phyloP scores from a whole-genome alignment of 1,284 basidiomycete species.

The Rhodotorula sp. region DNA sequence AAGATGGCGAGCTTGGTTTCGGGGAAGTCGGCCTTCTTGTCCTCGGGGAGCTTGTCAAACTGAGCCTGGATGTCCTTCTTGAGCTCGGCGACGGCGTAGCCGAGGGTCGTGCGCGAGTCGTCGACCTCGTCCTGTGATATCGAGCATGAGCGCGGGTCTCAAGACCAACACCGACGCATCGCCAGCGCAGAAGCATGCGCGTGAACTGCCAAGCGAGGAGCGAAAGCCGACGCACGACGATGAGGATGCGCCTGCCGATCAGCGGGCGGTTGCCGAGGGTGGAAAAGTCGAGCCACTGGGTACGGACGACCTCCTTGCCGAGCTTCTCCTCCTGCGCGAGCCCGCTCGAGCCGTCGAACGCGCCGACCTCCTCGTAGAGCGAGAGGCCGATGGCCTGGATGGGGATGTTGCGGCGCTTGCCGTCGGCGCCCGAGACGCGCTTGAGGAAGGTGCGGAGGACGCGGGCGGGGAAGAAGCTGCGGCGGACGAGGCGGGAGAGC shows the following conservation, averaged over 20 bases:
- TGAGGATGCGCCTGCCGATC: constrained; percentile 73
- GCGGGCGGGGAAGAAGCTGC: constrained; percentile 90
- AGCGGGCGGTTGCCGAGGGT: constrained; percentile 67
- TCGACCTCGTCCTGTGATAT: constrained; percentile 82
- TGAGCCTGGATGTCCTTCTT: constrained; percentile 80
- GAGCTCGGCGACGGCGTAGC: constrained; percentile 80
- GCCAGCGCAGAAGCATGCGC: background rate
- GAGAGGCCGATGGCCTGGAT: constrained; percentile 89
- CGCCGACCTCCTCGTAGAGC: constrained; percentile 67
- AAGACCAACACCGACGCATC: background rate
- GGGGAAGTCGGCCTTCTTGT: constrained; percentile 36
- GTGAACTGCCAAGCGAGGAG: background rate
- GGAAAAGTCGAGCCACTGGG: constrained; percentile 72
- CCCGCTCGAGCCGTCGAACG: constrained; percentile 21
- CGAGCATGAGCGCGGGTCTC: too few species aligned
- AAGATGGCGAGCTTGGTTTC: constrained; percentile 81
- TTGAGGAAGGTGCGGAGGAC: constrained; percentile 89
- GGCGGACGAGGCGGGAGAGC: constrained; percentile 15
- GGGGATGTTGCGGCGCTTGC: constrained; percentile 68
- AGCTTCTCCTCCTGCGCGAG: constrained; percentile 61
- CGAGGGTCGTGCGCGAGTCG: constrained; percentile 72
- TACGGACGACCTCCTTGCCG: constrained; percentile 80
- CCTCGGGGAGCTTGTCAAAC: constrained; percentile 62
- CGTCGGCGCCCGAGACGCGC: constrained; percentile 59
- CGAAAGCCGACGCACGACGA: constrained; percentile 64